phyloP scores from a whole-genome alignment of 306 rosid species.

The Luffa acutangula region DNA sequence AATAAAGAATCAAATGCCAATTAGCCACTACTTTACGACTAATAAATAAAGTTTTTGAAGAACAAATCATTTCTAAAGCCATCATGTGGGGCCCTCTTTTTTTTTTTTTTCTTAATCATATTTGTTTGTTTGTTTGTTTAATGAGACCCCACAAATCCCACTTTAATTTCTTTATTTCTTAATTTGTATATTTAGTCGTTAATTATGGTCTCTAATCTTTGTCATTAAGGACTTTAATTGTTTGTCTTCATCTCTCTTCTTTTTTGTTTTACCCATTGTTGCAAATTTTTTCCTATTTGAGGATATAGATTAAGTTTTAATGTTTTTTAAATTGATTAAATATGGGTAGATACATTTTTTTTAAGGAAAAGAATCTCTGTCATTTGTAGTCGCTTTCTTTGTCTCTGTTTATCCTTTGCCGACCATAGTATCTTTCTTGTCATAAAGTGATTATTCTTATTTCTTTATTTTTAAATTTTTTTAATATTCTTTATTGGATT shows the following conservation, averaged over 20 bases:
- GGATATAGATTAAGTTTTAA: neutral
- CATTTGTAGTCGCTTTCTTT: neutral
- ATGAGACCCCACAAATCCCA: neutral
- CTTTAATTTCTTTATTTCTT: neutral
- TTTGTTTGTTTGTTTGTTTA: neutral
- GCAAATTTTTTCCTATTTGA: neutral
- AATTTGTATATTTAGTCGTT: neutral
- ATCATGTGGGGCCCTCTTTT: neutral
- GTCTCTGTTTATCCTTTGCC: neutral
- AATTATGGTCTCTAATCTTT: constrained; percentile 1
- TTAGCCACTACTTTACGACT: constrained; percentile 7
- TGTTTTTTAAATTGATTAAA: neutral
- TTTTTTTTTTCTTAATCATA: neutral
- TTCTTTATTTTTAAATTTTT: neutral
- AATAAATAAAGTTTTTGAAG: constrained; percentile 5
- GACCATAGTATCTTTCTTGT: neutral
- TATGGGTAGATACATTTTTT: too few species aligned
- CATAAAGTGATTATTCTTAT: neutral
- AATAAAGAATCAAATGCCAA: neutral
- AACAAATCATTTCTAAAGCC: constrained; percentile 1
- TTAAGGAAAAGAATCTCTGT: too few species aligned
- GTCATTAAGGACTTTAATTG: neutral
- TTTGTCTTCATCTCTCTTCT: neutral
- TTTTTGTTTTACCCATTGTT: neutral
- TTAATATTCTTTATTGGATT: neutral